These are phyloP conservation scores for Schwanniomyces sp. DNA, from an alignment of 805 yeast species.

Conservation along the genomic window DNA sequence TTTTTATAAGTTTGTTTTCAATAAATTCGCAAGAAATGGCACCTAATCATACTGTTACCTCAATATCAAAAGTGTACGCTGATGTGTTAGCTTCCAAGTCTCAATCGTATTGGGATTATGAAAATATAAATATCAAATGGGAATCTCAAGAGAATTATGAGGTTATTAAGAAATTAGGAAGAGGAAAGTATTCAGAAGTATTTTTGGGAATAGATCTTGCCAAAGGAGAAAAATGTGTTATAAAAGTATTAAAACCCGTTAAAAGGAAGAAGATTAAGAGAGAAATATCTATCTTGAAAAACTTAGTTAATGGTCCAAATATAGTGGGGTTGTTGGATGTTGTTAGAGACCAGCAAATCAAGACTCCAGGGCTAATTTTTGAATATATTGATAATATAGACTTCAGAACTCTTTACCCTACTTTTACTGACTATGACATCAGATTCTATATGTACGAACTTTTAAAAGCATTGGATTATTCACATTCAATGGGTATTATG, in stretches of 20 bases:
- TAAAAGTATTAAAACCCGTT: conserved; percentile 91
- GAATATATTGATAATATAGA: conserved; percentile 85
- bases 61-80: conserved; percentile 76
- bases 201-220: conserved; percentile 76
- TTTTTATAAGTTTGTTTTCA: conserved; percentile 5
- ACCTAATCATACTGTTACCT: conserved; percentile 30
- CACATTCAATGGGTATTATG: conserved; percentile 93
- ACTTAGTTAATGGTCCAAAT: conserved; percentile 81
- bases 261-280: conserved; percentile 90
- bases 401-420: conserved; percentile 83
- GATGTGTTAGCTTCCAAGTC: conserved; percentile 78
- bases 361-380: conserved; percentile 86
- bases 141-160: conserved; percentile 85
- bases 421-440: conserved; percentile 71
- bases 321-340: conserved; percentile 74
- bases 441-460: conserved; percentile 82
- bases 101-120: conserved; percentile 82
- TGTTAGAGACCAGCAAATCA: conserved; percentile 81
- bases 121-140: conserved; percentile 74
- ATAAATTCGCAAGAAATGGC: conserved; percentile 7
- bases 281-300: conserved; percentile 84
- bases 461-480: conserved; percentile 78
- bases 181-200: conserved; percentile 94
- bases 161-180: conserved; percentile 77
- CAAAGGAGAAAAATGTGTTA: conserved; percentile 67